Conservation (phyloP, 495 filamentous ascomycete genomes). For the Aeminium ludgeri region DNA sequence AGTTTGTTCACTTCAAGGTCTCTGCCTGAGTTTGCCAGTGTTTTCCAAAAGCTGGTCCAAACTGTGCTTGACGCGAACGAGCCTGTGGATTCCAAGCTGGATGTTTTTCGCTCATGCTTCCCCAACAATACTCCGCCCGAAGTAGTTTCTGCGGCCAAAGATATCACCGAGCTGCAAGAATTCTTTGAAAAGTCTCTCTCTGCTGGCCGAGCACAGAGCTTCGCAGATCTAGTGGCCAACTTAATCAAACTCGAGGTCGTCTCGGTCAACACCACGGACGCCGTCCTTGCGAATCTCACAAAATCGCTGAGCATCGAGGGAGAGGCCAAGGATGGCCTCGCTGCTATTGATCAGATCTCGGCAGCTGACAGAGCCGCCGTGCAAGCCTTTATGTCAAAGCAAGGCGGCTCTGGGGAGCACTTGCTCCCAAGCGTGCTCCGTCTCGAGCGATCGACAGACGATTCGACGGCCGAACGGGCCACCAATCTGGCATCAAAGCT, state of each 20-base stretch:
- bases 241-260: constrained; percentile 8
- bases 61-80: neutral
- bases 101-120: constrained; percentile 12
- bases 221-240: constrained; percentile 1
- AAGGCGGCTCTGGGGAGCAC: constrained; percentile 29
- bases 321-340: constrained; percentile 17
- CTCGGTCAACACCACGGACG: constrained; percentile 13
- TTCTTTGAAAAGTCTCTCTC: constrained; percentile 14
- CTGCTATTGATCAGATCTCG: constrained; percentile 22
- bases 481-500: constrained; percentile 22
- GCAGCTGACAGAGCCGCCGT: constrained; percentile 19
- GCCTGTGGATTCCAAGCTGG: neutral
- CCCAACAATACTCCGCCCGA: constrained; percentile 15
- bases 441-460: constrained; percentile 38
- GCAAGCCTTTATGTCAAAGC: constrained; percentile 17
- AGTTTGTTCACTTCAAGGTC: constrained; percentile 14
- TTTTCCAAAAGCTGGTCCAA: constrained; percentile 1
- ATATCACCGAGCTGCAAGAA: constrained; percentile 18
- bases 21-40: neutral
- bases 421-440: constrained; percentile 39
- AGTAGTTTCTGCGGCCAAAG: constrained; percentile 8
- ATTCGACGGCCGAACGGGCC: constrained; percentile 36
- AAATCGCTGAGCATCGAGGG: constrained; percentile 21
- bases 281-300: constrained; percentile 21
- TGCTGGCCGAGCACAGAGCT: neutral